These are phyloP conservation scores for Candida argentea DNA, from an alignment of 805 yeast genomes.

Conservation along the genomic window DNA sequence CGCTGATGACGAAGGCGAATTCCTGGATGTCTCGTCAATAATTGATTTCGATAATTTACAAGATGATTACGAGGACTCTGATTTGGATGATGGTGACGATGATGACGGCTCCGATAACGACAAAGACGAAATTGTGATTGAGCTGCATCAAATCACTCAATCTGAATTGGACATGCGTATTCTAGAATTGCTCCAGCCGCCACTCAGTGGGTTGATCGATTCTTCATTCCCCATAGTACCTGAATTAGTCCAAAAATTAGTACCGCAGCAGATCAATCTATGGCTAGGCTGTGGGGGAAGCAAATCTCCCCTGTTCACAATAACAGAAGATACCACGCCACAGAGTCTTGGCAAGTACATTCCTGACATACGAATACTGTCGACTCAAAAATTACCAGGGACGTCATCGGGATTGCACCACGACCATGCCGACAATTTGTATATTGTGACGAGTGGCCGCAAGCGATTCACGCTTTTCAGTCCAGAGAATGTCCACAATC, in stretches of 20 bases:
- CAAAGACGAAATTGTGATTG: conserved; percentile 13
- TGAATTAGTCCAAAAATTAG: conserved; percentile 26
- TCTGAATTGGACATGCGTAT: conserved; percentile 28
- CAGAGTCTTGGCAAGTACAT: conserved; percentile 44
- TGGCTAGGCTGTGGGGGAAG: conserved; percentile 50
- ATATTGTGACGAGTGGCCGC: conserved; percentile 47
- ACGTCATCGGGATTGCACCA: conserved; percentile 70
- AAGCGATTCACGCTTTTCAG: conserved; percentile 61
- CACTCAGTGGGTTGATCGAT: conserved; percentile 36
- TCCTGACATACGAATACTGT: too few species aligned
- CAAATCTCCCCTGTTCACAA: conserved; percentile 7
- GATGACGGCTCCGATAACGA: conserved; percentile 9
- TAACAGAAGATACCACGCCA: conserved; percentile 5
- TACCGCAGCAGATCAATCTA: conserved; percentile 64
- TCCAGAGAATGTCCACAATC: conserved; percentile 48
- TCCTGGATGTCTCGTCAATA: conserved; percentile 29
- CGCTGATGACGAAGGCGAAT: background rate
- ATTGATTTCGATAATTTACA: conserved; percentile 34
- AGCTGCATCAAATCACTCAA: conserved; percentile 19
- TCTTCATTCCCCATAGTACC: conserved; percentile 32
- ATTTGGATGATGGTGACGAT: conserved; percentile 6
- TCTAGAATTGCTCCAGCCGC: conserved; percentile 48
- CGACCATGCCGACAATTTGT: conserved; percentile 72
- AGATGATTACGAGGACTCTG: conserved; percentile 39
- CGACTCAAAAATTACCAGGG: conserved; percentile 30